Percentiles rank a stretch among this genome's conserved stretches.
Conservation (phyloP, 2,329 filamentous ascomycete species). For the Fusarium annulatum region DNA sequence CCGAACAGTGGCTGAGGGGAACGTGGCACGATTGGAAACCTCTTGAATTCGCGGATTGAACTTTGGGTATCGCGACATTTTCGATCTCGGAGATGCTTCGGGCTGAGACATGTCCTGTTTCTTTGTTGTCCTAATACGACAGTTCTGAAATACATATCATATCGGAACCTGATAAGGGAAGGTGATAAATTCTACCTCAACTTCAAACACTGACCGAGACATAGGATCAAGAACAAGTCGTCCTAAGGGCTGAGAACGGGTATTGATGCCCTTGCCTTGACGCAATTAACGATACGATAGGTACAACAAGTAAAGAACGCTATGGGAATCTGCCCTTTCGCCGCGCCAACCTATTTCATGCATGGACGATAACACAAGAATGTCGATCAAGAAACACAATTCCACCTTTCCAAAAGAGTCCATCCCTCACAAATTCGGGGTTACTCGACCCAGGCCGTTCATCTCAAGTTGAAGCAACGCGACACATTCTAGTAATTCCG, state of each 20-base stretch:
- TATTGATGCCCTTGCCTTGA: slow-evolving; percentile 16
- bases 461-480: slow-evolving; percentile 1
- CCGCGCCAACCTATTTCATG: slow-evolving; percentile 39
- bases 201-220: not conserved
- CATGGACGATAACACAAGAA: slow-evolving; percentile 30
- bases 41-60: not conserved
- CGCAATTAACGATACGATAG: slow-evolving; percentile 13
- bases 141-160: not conserved
- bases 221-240: not conserved
- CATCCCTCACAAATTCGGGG: not conserved
- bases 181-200: not conserved
- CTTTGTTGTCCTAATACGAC: not conserved
- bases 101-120: not conserved
- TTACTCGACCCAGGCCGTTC: not conserved
- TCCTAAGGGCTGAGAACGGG: not conserved
- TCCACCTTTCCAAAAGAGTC: slow-evolving; percentile 14
- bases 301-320: slow-evolving; percentile 36
- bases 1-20: not conserved
- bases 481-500: not conserved
- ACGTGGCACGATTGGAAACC: slow-evolving; percentile 1
- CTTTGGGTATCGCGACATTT: not conserved
- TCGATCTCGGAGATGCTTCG: not conserved
- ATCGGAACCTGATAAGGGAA: not conserved
- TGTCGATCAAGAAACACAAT: slow-evolving; percentile 25
- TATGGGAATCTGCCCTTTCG: slow-evolving; percentile 42